phyloP scores from a whole-genome alignment of 306 rosid genomes.

The Rosa lucieae region DNA sequence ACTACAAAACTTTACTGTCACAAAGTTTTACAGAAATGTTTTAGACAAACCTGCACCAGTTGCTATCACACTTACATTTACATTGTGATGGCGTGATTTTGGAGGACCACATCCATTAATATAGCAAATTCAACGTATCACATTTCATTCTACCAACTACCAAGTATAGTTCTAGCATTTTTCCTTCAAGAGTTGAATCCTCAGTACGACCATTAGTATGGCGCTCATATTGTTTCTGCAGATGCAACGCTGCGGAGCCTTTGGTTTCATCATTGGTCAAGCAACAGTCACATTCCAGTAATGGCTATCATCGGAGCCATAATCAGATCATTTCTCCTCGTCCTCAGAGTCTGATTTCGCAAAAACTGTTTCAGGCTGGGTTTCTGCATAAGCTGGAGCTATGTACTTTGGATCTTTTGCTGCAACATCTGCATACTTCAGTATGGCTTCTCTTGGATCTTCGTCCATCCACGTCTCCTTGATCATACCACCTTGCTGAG shows the following conservation, averaged over 20 bases:
- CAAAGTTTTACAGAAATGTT: not conserved
- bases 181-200: conserved; percentile 1
- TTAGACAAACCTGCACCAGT: not conserved
- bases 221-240: not conserved
- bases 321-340: conserved; percentile 64
- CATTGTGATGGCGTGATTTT: not conserved
- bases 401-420: conserved; percentile 84
- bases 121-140: not conserved
- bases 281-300: not conserved
- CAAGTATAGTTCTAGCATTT: not conserved
- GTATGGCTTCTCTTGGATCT: conserved; percentile 97
- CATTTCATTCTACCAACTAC: not conserved
- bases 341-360: conserved; percentile 93
- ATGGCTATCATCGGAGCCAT: conserved; percentile 16
- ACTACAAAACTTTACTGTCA: not conserved
- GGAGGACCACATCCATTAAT: not conserved
- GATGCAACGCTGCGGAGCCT: not conserved
- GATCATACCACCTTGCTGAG: conserved; percentile 94
- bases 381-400: conserved; percentile 93
- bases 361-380: conserved; percentile 88
- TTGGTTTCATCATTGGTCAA: not conserved
- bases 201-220: not conserved
- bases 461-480: conserved; percentile 99
- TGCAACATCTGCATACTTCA: conserved; percentile 90
- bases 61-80: not conserved